These are phyloP conservation scores for Leucocoprinus birnbaumii DNA, from an alignment of 768 basidiomycete species.

Conservation along the genomic window DNA sequence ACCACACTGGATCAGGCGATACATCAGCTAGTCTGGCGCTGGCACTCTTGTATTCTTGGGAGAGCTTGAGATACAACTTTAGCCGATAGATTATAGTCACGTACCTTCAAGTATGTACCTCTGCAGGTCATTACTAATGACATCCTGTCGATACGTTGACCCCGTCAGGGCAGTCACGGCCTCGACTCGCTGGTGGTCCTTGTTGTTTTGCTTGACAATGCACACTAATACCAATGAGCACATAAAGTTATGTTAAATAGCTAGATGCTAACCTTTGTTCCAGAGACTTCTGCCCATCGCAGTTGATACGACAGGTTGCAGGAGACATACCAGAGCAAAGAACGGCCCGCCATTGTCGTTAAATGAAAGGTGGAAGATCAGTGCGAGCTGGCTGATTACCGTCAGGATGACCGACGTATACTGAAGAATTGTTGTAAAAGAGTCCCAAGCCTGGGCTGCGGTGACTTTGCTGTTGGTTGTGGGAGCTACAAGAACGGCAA, in stretches of 20 bases:
- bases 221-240: not conserved
- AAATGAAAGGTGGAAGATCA: constrained; percentile 2
- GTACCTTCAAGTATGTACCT: constrained; percentile 29
- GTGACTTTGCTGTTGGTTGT: not conserved
- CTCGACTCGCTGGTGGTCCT: constrained; percentile 25
- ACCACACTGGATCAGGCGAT: constrained; percentile 20
- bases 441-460: not conserved
- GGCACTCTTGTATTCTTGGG: constrained; percentile 27
- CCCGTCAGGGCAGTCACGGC: constrained; percentile 26
- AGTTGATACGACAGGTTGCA: not conserved
- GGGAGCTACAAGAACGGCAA: no score
- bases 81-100: no score
- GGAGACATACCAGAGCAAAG: constrained; percentile 1
- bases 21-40: constrained; percentile 19
- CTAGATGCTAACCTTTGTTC: constrained; percentile 9
- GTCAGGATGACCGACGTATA: not conserved
- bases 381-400: constrained; percentile 5
- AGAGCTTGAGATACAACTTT: no score
- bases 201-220: constrained; percentile 17
- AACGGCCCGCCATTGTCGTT: constrained; percentile 6
- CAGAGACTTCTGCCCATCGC: not conserved
- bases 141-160: constrained; percentile 30
- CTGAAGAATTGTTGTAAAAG: not conserved
- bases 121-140: constrained; percentile 32
- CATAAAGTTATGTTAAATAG: not conserved